A percentile compares a stretch with the other conserved stretches of the same genome.
Evolutionary conservation across 2,329 filamentous ascomycete species (phyloP).

Genomic region (Camillea tinctor): DNA sequence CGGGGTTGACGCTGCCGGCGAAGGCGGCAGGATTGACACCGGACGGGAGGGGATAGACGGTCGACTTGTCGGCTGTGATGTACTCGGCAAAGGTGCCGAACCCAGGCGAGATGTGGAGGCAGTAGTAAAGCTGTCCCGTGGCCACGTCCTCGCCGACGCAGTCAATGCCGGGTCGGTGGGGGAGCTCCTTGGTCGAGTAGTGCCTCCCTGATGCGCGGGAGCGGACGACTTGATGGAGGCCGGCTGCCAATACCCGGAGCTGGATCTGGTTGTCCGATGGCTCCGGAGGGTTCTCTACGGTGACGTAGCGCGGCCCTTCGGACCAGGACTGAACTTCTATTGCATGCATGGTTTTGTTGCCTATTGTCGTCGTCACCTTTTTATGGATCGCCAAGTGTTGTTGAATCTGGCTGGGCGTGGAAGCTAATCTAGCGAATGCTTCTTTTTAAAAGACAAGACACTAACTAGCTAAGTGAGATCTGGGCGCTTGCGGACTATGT

Average conservation of each 20-base stretch:
- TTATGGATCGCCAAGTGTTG: not conserved
- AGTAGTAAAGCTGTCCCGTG: conserved; percentile 51
- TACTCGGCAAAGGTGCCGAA: conserved; percentile 46
- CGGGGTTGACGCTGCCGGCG: conserved; percentile 55
- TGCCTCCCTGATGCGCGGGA: conserved; percentile 53
- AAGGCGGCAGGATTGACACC: conserved; percentile 47
- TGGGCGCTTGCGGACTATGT: not conserved
- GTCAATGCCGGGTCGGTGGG: conserved; percentile 53
- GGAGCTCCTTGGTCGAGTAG: conserved; percentile 48
- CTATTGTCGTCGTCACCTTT: not conserved
- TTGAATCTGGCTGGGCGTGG: not conserved
- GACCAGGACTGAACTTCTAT: conserved; percentile 30
- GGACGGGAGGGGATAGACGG: conserved; percentile 40
- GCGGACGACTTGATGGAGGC: conserved; percentile 54
- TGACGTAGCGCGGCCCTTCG: conserved; percentile 28
- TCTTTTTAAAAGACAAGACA: not conserved
- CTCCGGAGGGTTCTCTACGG: conserved; percentile 36
- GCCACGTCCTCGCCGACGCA: conserved; percentile 47
- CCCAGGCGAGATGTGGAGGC: conserved; percentile 37
- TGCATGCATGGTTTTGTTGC: conserved; percentile 22
- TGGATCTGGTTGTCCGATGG: conserved; percentile 41
- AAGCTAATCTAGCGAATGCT: not conserved
- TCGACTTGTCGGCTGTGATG: conserved; percentile 44
- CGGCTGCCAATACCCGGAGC: conserved; percentile 51
- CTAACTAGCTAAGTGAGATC: too few species aligned